Percentiles rank a stretch among this genome's conserved stretches.
phyloP scores from a whole-genome alignment of 2,329 filamentous ascomycete genomes.

The Trichoderma breve region DNA sequence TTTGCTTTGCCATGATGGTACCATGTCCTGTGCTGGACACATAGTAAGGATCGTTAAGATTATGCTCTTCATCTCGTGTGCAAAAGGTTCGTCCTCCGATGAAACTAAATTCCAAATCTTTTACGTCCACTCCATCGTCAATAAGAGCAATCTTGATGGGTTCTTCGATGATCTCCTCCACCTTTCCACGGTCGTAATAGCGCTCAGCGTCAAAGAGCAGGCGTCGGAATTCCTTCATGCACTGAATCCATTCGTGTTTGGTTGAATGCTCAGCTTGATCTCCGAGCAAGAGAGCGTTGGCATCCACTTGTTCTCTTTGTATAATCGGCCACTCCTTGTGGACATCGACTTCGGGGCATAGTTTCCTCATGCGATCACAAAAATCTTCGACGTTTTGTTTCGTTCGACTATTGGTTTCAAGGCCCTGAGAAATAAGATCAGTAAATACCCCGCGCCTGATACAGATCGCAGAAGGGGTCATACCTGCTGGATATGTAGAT shows the following conservation, averaged over 20 bases:
- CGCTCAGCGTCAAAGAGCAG: conserved; percentile 26
- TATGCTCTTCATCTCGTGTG: conserved; percentile 22
- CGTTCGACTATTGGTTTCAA: conserved; percentile 22
- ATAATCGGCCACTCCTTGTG: conserved; percentile 16
- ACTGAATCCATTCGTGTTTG: conserved; percentile 29
- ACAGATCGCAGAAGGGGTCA: neutral
- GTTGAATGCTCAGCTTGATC: conserved; percentile 22
- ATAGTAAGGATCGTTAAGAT: conserved; percentile 29
- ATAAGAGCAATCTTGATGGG: conserved; percentile 37
- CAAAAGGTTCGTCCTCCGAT: conserved; percentile 31
- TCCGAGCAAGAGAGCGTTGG: conserved; percentile 1
- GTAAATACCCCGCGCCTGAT: neutral
- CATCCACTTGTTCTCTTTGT: conserved; percentile 3
- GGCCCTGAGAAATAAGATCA: conserved; percentile 19
- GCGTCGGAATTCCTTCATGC: conserved; percentile 28
- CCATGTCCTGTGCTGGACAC: conserved; percentile 30
- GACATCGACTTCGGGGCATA: conserved; percentile 18
- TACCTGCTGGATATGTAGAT: conserved; percentile 26
- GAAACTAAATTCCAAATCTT: conserved; percentile 29
- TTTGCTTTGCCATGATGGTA: conserved; percentile 31
- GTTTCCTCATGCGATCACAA: conserved; percentile 21
- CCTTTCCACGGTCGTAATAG: conserved; percentile 9
- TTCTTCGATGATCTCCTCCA: conserved; percentile 22
- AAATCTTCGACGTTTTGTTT: conserved; percentile 23
- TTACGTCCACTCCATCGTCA: conserved; percentile 39